Conservation (phyloP, 2,329 filamentous ascomycete genomes). For the Phaeosphaeriaceae sp. region DNA sequence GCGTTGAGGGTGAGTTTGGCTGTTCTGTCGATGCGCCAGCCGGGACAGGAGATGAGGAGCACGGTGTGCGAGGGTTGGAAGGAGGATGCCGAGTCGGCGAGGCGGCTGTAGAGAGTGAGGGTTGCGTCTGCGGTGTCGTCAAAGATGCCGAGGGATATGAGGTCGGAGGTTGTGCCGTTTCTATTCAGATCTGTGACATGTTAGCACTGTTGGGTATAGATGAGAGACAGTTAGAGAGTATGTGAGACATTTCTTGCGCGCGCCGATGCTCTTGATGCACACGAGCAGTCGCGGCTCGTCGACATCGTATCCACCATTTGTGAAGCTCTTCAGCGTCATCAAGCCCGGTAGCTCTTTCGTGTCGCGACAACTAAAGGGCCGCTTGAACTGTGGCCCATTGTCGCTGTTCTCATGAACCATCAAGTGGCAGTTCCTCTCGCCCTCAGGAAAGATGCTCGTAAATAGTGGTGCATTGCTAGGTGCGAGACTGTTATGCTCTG, state of each 20-base stretch:
- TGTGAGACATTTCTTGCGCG: conserved; percentile 54
- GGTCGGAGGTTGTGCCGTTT: conserved; percentile 52
- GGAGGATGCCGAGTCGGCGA: conserved; percentile 52
- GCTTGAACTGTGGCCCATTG: conserved; percentile 52
- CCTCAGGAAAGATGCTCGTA: conserved; percentile 65
- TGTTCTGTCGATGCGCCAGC: conserved; percentile 47
- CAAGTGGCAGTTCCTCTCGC: conserved; percentile 61
- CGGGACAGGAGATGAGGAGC: conserved; percentile 58
- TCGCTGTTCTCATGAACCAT: conserved; percentile 60
- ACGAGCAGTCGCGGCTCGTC: conserved; percentile 61
- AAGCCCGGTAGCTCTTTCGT: conserved; percentile 53
- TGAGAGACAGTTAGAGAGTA: no score
- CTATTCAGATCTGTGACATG: conserved; percentile 54
- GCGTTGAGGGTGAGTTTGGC: conserved; percentile 47
- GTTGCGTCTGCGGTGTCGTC: conserved; percentile 64
- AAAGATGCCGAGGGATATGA: conserved; percentile 61
- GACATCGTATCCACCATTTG: conserved; percentile 62
- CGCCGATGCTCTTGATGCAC: conserved; percentile 65
- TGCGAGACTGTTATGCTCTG: conserved; percentile 50
- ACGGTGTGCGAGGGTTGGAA: conserved; percentile 60
- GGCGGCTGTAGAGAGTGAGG: conserved; percentile 64
- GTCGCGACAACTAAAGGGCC: conserved; percentile 54
- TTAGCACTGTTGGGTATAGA: not conserved
- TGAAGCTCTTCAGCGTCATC: conserved; percentile 65
- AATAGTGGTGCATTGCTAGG: conserved; percentile 57